Evolutionary conservation across 768 basidiomycete genomes (phyloP).

Genomic region (Calvatia gigantea): DNA sequence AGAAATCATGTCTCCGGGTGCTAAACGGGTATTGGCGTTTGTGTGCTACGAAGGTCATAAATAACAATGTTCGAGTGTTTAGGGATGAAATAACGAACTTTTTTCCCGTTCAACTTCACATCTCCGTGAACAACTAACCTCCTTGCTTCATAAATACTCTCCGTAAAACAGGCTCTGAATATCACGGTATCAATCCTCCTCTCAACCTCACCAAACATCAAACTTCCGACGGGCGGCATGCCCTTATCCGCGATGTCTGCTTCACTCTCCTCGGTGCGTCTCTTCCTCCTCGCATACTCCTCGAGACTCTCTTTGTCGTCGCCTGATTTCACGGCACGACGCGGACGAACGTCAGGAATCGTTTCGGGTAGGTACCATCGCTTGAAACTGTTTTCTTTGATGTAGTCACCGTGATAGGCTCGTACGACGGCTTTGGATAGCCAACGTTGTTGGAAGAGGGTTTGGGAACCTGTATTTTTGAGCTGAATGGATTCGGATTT

Average conservation of each 20-base stretch:
- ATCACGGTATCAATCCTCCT: slow-evolving; percentile 89
- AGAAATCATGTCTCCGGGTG: slow-evolving; percentile 92
- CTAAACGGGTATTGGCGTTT: slow-evolving; percentile 81
- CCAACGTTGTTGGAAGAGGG: slow-evolving; percentile 93
- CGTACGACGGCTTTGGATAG: slow-evolving; percentile 79
- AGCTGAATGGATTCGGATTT: slow-evolving; percentile 54
- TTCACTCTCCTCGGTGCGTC: slow-evolving; percentile 44
- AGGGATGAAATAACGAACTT: slow-evolving; percentile 46
- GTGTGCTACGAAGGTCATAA: slow-evolving; percentile 51
- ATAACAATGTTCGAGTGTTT: neutral
- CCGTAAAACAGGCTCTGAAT: slow-evolving; percentile 84
- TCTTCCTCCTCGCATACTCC: slow-evolving; percentile 57
- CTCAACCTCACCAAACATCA: slow-evolving; percentile 97
- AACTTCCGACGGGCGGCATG: slow-evolving; percentile 86
- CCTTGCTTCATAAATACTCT: slow-evolving; percentile 88
- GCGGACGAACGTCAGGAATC: slow-evolving; percentile 82
- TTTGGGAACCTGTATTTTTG: slow-evolving; percentile 43
- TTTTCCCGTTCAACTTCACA: slow-evolving; percentile 85
- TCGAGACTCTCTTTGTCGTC: slow-evolving; percentile 46
- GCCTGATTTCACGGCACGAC: slow-evolving; percentile 34
- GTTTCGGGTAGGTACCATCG: slow-evolving; percentile 89
- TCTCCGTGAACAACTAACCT: slow-evolving; percentile 82
- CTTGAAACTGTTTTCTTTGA: slow-evolving; percentile 90
- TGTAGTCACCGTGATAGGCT: slow-evolving; percentile 94
- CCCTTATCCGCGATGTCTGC: slow-evolving; percentile 55